These are phyloP conservation scores for Phyllostachys edulis DNA, from an alignment of 176 grass and related monocot species.

Conservation along the genomic window DNA sequence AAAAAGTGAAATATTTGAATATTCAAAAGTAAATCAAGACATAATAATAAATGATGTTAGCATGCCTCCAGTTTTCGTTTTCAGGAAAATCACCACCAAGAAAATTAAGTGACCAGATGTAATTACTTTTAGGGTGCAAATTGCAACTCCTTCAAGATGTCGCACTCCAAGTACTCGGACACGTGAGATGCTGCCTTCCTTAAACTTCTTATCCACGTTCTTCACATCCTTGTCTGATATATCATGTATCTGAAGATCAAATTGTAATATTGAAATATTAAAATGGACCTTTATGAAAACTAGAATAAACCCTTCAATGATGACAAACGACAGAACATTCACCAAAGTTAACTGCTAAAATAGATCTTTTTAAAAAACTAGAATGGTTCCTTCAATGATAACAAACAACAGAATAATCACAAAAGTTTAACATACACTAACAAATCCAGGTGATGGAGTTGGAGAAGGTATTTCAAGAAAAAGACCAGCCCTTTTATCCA, in stretches of 20 bases:
- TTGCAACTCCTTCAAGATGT: slow-evolving; percentile 88
- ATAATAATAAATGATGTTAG: not conserved
- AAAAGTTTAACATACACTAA: slow-evolving; percentile 63
- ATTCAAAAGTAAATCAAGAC: slow-evolving; percentile 24
- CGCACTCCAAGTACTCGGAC: slow-evolving; percentile 77
- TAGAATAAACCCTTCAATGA: slow-evolving; percentile 12
- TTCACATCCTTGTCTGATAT: slow-evolving; percentile 72
- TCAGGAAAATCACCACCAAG: not conserved
- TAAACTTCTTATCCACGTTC: slow-evolving; percentile 87
- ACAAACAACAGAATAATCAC: not conserved
- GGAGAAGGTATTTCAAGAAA: slow-evolving; percentile 88
- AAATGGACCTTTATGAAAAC: not conserved
- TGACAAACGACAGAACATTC: slow-evolving; percentile 4
- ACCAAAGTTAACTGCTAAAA: not conserved
- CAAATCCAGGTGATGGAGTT: slow-evolving; percentile 71
- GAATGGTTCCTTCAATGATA: not conserved
- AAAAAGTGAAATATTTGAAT: slow-evolving; percentile 14
- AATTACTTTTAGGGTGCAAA: slow-evolving; percentile 77
- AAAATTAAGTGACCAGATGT: not conserved
- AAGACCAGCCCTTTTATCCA: slow-evolving; percentile 86
- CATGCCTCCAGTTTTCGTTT: not conserved
- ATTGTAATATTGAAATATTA: slow-evolving; percentile 34
- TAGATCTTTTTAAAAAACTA: not conserved
- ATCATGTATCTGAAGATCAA: slow-evolving; percentile 65
- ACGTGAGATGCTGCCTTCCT: slow-evolving; percentile 66